Base-by-base conservation (phyloP, 768 basidiomycete species). In the Tylopilus plumbeoviolaceoides region DNA sequence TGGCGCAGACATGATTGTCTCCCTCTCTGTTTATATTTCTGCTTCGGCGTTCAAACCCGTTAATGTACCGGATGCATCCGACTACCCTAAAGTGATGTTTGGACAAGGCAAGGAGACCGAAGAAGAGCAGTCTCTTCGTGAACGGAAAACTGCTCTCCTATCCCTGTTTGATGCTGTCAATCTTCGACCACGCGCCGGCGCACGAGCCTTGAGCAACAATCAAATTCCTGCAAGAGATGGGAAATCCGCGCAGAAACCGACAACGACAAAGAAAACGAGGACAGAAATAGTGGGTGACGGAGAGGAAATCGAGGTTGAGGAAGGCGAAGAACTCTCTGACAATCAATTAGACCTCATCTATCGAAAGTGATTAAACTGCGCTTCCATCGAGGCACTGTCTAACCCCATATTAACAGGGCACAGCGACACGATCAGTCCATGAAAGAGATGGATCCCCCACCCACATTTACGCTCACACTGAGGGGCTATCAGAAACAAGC, bases 401-500 rank as follows among this genome's bases (percentile, higher is more conserved):
- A 31, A 55, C 46, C 46, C 21, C 35, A 55, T 18, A 21, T 60
- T 44, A 20, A 38, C 49, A 95, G 94, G 64, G 95, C 95, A 1
- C 92, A 94, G 65, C 79, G 78, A 61, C 80, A 91, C 54, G 95
- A 97, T 63, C 78, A 72, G 23, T 72, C 73, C 14, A 80, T 98
- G 75, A 79, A 75, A 18, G 87, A 85, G 67, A 92, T 91, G 84
- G 85, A 94, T 30, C 90, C 94, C 7, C 74, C 84, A 0, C 74
- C 81, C 2, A 81, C 87, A 1, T 98, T 98, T 66, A 77, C 79
- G 1, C 71, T 95, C 33, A 83, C 76, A 3, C 71, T 95, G 25
- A 81, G 91, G 43, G 84, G 83, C 35, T 98, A 98, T 70, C 95
- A 98, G 64, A 95, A 93, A 64, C 95, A 98, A 69, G 95, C 94